Base-by-base conservation (phyloP, 2,329 filamentous ascomycete species). In the Neopestalotiopsis rosae region DNA sequence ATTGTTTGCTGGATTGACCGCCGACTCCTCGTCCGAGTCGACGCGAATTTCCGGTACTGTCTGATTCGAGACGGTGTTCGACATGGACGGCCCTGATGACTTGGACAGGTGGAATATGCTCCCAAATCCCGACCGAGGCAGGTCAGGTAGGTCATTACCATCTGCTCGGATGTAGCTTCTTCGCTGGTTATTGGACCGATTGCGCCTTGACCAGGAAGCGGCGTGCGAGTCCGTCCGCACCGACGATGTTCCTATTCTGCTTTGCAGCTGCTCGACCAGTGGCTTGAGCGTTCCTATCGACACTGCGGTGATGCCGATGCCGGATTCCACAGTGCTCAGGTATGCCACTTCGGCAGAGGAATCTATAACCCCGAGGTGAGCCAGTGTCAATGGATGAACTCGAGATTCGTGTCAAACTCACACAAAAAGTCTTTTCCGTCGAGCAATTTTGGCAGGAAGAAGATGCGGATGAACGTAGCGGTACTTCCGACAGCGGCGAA, bases 391-490 rank as follows among this genome's bases (percentile, higher is more conserved):
- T 38, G 9, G 3, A 7, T 5, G 42, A 3, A 12, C 61, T 6
- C n/a, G 13, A 32, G 42, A 13, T 7, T 3, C 13, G 57, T 7
- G 3, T 32, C 20, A 30, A 24, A 32, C 61, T 59, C 61, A 68
- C 67, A 68, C n/a, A 68, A n/a, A 38, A 68, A 68, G 52, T 68
- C 67, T 24, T 61, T 38, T 30, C 67, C 67, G n/a, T 65, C 28
- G 12, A 68, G 52, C 13, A 65, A 12, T 13, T 42, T 56, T 17
- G 30, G 20, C 5, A 65, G 20, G 57, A 24, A 61, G 40, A 56
- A 52, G 30, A 34, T 52, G 14, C 64, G 42, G 24, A 66, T n/a
- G n/a, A 66, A n/a, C 1, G 64, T 66, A 3, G 64, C 64, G 24
- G 52, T 58, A 28, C 64, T 66, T 34, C 64, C 64, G 49, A 69